These are phyloP conservation scores for Pestalotiopsis sp. DNA, from an alignment of 2,329 filamentous ascomycete genomes.

Conservation along the genomic window DNA sequence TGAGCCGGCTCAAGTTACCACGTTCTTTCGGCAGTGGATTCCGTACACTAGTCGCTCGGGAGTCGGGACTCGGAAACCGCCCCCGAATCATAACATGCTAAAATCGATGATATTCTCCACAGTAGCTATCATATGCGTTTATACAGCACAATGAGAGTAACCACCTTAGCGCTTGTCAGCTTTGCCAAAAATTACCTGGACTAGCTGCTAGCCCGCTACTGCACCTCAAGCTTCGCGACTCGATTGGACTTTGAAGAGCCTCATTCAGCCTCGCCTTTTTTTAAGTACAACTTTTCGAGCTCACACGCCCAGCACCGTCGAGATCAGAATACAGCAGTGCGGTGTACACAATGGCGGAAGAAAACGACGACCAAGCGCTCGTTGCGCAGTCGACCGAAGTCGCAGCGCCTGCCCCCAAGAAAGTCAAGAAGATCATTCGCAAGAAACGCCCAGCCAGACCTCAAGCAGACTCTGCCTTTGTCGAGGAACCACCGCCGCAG, in stretches of 20 bases:
- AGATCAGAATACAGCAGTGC: background rate
- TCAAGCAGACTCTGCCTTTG: constrained; percentile 76
- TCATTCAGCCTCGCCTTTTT: constrained; percentile 3
- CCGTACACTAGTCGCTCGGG: background rate
- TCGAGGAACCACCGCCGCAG: constrained; percentile 85
- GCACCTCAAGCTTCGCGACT: background rate
- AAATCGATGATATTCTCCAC: background rate
- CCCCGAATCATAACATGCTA: background rate
- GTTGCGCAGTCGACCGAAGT: constrained; percentile 41
- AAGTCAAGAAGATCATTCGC: constrained; percentile 89
- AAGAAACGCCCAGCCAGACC: constrained; percentile 85
- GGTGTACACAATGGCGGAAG: constrained; percentile 29
- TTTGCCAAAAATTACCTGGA: background rate
- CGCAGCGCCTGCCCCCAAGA: constrained; percentile 53
- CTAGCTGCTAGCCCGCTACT: background rate
- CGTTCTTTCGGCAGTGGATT: background rate
- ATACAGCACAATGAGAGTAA: background rate
- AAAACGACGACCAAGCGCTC: constrained; percentile 29
- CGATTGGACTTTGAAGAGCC: background rate
- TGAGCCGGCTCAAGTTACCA: background rate
- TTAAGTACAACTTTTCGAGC: background rate
- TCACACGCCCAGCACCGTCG: background rate
- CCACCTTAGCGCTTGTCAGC: background rate
- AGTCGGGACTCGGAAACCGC: background rate
- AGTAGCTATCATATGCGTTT: background rate